Percentiles rank a stretch among this genome's conserved stretches.
phyloP scores from a whole-genome alignment of 1,284 basidiomycete species.

The Athelia psychrophila region DNA sequence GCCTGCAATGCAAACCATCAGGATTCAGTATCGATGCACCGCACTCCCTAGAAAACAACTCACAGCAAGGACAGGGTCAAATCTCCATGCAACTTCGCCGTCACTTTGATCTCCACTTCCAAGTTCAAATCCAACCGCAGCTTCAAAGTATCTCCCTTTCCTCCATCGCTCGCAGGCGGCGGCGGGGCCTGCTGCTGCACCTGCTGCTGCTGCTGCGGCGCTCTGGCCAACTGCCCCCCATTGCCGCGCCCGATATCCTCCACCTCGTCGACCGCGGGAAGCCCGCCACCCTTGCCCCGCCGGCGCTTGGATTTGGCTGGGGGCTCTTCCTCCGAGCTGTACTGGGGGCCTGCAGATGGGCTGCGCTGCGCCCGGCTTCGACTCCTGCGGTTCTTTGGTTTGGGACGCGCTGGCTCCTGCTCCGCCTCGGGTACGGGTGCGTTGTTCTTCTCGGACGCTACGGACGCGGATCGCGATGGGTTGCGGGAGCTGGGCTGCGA shows the following conservation, averaged over 20 bases:
- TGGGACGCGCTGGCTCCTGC: neutral
- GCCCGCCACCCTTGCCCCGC: neutral
- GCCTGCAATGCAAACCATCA: too few relatives aligned
- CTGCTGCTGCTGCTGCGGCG: neutral
- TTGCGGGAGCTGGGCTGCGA: neutral
- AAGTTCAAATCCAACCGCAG: slow-evolving; percentile 11
- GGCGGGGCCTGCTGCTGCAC: neutral
- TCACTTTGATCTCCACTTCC: slow-evolving; percentile 10
- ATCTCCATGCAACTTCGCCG: slow-evolving; percentile 10
- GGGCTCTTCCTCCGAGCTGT: neutral
- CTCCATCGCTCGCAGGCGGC: too few relatives aligned
- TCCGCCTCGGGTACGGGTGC: neutral
- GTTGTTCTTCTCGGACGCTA: too few relatives aligned
- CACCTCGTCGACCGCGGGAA: neutral
- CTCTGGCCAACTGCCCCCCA: neutral
- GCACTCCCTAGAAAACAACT: neutral
- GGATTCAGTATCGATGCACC: too few relatives aligned
- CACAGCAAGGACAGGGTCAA: slow-evolving; percentile 11
- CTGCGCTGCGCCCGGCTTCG: neutral
- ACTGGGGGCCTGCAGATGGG: neutral
- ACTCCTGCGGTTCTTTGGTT: neutral
- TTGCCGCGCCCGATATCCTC: neutral
- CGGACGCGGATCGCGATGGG: too few relatives aligned
- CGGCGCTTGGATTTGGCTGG: neutral
- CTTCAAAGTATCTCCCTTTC: slow-evolving; percentile 1